A percentile compares a stretch with the other conserved stretches of the same genome.
phyloP scores from a whole-genome alignment of 139 green algal genomes.

The Chlamydomonas incerta region DNA sequence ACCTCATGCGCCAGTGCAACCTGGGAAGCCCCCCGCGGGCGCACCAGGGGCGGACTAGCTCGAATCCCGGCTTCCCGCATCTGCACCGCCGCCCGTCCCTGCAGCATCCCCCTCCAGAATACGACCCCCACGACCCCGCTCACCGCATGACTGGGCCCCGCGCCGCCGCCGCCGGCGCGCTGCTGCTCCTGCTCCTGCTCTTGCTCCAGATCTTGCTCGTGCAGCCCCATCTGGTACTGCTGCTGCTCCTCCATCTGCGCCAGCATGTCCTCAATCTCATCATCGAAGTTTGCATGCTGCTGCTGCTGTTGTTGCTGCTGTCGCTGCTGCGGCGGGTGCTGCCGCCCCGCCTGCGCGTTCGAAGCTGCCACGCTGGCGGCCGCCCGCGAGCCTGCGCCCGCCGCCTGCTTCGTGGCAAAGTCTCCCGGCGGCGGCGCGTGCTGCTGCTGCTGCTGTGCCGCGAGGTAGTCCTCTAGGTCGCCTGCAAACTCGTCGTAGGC shows the following conservation, averaged over 20 bases:
- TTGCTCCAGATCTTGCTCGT: not conserved
- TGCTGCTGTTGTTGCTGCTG: not conserved
- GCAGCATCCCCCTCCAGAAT: too few relatives aligned
- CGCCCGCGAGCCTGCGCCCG: too few relatives aligned
- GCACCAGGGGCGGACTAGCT: too few relatives aligned
- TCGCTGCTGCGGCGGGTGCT: not conserved
- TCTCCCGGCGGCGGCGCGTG: not conserved
- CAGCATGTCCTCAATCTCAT: conserved; percentile 3
- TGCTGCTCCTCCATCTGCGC: not conserved
- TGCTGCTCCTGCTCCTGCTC: not conserved
- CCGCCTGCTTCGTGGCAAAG: too few relatives aligned
- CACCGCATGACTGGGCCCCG: not conserved
- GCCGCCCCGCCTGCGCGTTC: not conserved
- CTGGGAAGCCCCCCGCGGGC: too few relatives aligned
- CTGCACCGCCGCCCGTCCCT: too few relatives aligned
- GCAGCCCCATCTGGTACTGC: conserved; percentile 7
- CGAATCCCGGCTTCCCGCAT: too few relatives aligned
- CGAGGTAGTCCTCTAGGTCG: conserved; percentile 27
- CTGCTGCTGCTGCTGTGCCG: not conserved
- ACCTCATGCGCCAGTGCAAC: too few relatives aligned
- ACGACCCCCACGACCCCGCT: too few relatives aligned
- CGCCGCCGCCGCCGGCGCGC: not conserved
- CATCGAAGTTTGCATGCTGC: not conserved
- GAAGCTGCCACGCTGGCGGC: too few relatives aligned
- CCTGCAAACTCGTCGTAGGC: not conserved